phyloP scores from a whole-genome alignment of 1,284 basidiomycete genomes.

The Boletus subluridellus region DNA sequence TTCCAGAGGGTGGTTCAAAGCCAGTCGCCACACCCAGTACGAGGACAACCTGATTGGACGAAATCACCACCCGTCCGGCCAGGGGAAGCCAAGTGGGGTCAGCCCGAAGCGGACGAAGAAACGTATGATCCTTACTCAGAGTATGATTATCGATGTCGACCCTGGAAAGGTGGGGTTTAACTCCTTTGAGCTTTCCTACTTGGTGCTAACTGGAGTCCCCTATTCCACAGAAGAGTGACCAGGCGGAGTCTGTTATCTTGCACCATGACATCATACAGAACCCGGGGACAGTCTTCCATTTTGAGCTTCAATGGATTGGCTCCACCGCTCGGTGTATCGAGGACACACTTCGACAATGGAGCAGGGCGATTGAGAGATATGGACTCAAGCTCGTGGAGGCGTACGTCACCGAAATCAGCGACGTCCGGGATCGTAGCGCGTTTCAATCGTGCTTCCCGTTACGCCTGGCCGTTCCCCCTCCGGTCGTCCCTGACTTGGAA shows the following conservation, averaged over 20 bases:
- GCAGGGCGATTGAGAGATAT: slow-evolving; percentile 81
- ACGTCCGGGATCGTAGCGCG: slow-evolving; percentile 76
- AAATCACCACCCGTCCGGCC: slow-evolving; percentile 40
- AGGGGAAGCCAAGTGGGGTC: slow-evolving; percentile 35
- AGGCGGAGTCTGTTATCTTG: slow-evolving; percentile 82
- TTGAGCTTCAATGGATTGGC: slow-evolving; percentile 97
- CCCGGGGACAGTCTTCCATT: slow-evolving; percentile 86
- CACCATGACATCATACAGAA: slow-evolving; percentile 94
- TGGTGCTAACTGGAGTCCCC: slow-evolving; percentile 8
- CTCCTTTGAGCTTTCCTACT: neutral
- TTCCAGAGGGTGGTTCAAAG: slow-evolving; percentile 58
- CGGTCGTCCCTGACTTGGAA: slow-evolving; percentile 66
- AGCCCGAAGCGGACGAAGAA: slow-evolving; percentile 53
- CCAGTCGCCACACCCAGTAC: slow-evolving; percentile 41
- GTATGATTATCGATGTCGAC: slow-evolving; percentile 85
- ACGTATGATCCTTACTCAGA: slow-evolving; percentile 78
- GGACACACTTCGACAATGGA: slow-evolving; percentile 83
- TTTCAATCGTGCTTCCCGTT: slow-evolving; percentile 88
- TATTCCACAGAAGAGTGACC: slow-evolving; percentile 64
- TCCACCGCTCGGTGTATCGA: slow-evolving; percentile 96
- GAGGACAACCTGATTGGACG: slow-evolving; percentile 39
- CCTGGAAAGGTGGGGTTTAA: slow-evolving; percentile 57
- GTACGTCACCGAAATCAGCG: slow-evolving; percentile 83
- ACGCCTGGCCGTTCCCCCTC: slow-evolving; percentile 68
- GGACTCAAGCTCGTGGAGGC: slow-evolving; percentile 92